Percentiles rank a stretch among this genome's conserved stretches.
Conservation (phyloP, 805 yeast genomes). For the Ogataea chonburiensis region DNA sequence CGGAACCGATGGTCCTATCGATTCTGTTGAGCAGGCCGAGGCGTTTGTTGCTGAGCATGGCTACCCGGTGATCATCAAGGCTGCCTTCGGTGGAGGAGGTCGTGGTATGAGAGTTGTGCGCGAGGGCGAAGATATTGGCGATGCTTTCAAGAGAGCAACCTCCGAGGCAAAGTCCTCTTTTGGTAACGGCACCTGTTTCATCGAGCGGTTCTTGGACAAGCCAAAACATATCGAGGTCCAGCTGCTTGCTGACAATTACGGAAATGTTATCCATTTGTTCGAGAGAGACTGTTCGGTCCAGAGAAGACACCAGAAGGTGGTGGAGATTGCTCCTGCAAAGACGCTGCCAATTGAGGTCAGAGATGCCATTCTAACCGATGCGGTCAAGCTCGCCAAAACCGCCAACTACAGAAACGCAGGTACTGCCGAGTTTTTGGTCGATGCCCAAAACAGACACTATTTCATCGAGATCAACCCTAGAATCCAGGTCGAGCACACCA, state of each 20-base stretch:
- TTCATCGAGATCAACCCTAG: conserved; percentile 98
- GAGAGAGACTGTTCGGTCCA: conserved; percentile 99
- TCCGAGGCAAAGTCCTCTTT: conserved; percentile 95
- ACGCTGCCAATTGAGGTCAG: conserved; percentile 80
- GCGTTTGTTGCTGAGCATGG: conserved; percentile 83
- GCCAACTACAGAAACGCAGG: conserved; percentile 97
- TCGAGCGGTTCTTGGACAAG: conserved; percentile 89
- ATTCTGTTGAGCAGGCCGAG: conserved; percentile 69
- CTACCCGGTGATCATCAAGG: conserved; percentile 94
- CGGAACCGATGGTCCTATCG: conserved; percentile 97
- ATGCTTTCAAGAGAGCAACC: conserved; percentile 90
- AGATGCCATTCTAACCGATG: conserved; percentile 91
- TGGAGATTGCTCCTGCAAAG: conserved; percentile 97
- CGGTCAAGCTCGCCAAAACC: conserved; percentile 83
- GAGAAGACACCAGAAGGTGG: conserved; percentile 98
- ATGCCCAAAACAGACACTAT: conserved; percentile 89
- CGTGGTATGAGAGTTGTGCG: conserved; percentile 99
- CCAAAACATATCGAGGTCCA: conserved; percentile 99
- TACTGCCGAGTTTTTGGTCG: conserved; percentile 96
- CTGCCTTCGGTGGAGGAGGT: conserved; percentile 99
- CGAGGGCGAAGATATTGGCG: conserved; percentile 89
- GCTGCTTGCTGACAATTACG: conserved; percentile 87
- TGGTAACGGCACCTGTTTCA: conserved; percentile 97
- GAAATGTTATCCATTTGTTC: conserved; percentile 91
- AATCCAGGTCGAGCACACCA: conserved; percentile 97